Conservation (phyloP, 805 yeast genomes). For the Ogataea corticis region DNA sequence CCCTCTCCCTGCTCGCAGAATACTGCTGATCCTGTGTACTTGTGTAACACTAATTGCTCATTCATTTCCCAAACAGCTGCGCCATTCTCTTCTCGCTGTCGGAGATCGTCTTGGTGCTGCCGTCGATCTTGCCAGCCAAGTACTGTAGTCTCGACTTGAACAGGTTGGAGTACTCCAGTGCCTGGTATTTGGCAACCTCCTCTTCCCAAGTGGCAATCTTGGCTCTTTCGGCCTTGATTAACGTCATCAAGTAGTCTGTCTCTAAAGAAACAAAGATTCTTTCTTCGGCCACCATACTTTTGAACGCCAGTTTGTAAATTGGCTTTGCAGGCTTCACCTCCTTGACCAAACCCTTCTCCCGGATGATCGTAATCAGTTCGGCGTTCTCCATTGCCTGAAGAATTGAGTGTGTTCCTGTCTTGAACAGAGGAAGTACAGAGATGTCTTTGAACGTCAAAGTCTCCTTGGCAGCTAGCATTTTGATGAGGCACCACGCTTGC, state of each 20-base stretch:
- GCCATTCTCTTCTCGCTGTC: conserved; percentile 44
- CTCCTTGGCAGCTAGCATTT: conserved; percentile 53
- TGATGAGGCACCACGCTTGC: conserved; percentile 86
- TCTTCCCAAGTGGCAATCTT: conserved; percentile 67
- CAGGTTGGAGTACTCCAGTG: conserved; percentile 50
- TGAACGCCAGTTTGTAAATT: conserved; percentile 76
- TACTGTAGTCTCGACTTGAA: conserved; percentile 65
- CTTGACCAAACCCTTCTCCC: conserved; percentile 73
- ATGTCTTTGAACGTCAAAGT: conserved; percentile 51
- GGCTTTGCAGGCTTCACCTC: conserved; percentile 82
- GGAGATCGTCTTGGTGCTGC: conserved; percentile 52
- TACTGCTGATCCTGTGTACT: too few relatives aligned
- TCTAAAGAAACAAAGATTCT: conserved; percentile 63
- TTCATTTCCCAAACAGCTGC: conserved; percentile 21
- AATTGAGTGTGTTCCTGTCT: conserved; percentile 53
- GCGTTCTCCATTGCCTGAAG: conserved; percentile 73
- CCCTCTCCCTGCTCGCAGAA: conserved; percentile 4
- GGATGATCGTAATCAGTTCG: conserved; percentile 69
- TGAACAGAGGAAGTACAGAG: conserved; percentile 58
- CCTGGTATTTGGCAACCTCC: conserved; percentile 63
- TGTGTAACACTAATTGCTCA: neutral
- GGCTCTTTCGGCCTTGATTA: conserved; percentile 58
- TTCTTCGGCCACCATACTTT: conserved; percentile 57
- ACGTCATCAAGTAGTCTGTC: conserved; percentile 52
- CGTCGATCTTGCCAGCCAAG: conserved; percentile 64